Conservation (phyloP, 441 rosid species). For the Populus hybrid region DNA sequence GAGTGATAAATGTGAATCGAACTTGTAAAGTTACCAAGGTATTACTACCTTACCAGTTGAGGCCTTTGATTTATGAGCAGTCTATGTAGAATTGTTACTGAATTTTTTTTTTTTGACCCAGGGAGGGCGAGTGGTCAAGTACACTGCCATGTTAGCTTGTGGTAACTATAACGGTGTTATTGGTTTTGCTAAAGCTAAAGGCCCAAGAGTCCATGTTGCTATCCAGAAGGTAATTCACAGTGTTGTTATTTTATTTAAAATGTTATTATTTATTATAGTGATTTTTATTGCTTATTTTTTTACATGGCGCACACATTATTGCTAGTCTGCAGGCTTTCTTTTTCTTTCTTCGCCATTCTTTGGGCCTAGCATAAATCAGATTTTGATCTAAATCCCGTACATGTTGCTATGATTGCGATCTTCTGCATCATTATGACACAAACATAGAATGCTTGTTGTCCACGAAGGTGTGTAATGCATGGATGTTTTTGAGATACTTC, state of each 20-base stretch:
- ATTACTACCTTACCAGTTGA: conserved; percentile 19
- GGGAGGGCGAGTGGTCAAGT: conserved; percentile 84
- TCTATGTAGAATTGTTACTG: not conserved
- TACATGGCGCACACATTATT: not conserved
- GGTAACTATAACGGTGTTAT: conserved; percentile 89
- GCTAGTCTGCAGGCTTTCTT: not conserved
- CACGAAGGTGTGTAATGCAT: not conserved
- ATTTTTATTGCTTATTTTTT: not conserved
- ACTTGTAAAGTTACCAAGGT: conserved; percentile 95
- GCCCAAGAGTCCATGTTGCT: conserved; percentile 66
- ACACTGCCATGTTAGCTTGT: conserved; percentile 81
- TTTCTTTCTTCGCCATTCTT: not conserved
- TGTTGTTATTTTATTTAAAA: not conserved
- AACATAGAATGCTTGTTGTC: not conserved
- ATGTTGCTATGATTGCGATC: not conserved
- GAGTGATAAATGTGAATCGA: conserved; percentile 76
- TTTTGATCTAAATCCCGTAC: not conserved
- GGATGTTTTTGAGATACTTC: not conserved
- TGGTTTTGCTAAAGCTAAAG: conserved; percentile 92
- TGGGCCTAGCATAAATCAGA: not conserved
- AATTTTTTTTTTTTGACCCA: conserved; percentile 14
- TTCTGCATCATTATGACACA: not conserved
- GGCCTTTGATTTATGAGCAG: conserved; percentile 6
- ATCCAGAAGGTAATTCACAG: conserved; percentile 63
- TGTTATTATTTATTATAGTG: not conserved